Conservation (phyloP, 176 grass and related monocot species). For the Thinopyrum elongatum region DNA sequence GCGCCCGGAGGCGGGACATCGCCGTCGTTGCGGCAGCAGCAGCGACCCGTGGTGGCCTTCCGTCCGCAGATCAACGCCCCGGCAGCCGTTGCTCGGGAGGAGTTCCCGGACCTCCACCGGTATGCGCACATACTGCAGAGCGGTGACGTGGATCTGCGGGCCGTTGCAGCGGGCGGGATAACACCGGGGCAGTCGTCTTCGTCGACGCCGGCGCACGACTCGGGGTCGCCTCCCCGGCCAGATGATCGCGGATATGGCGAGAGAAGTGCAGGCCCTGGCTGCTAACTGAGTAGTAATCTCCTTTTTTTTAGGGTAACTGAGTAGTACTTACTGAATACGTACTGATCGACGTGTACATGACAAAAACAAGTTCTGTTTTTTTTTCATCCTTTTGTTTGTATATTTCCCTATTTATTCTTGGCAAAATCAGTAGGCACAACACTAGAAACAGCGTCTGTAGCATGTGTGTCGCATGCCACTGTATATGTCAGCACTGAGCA, state of each 20-base stretch:
- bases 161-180: neutral
- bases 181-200: neutral
- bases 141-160: constrained; percentile 30
- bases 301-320: neutral
- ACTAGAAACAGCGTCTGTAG: neutral
- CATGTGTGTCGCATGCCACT: neutral
- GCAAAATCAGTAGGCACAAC: neutral
- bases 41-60: neutral
- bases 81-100: neutral
- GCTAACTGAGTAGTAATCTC: neutral
- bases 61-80: neutral
- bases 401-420: neutral
- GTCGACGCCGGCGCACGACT: neutral
- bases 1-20: neutral
- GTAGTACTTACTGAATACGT: neutral
- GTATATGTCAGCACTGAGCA: neutral
- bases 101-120: constrained; percentile 36
- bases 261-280: neutral
- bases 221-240: neutral
- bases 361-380: no score
- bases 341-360: neutral
- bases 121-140: constrained; percentile 54
- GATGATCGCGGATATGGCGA: neutral
- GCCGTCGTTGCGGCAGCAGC: neutral
- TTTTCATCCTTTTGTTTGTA: neutral